These are phyloP conservation scores for Ceratobasidium papillatum DNA, from an alignment of 1,284 basidiomycete species.

Conservation along the genomic window DNA sequence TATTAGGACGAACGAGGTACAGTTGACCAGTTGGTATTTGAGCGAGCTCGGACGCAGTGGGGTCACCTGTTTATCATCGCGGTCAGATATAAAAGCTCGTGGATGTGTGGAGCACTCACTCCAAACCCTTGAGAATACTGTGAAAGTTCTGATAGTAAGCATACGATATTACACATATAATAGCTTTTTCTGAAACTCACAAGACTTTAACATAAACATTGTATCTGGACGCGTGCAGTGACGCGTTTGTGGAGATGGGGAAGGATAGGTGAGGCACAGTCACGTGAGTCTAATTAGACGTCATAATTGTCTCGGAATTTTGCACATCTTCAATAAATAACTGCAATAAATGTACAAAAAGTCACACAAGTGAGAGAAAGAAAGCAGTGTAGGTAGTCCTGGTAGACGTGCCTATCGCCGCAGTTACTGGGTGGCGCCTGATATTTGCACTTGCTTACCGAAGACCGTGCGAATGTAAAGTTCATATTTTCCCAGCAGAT, in stretches of 20 bases:
- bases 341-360: not conserved
- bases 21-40: slow-evolving; percentile 94
- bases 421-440: not conserved
- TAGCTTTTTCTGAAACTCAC: slow-evolving; percentile 59
- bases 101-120: slow-evolving; percentile 63
- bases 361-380: not conserved
- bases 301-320: not conserved
- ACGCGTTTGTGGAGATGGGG: slow-evolving; percentile 36
- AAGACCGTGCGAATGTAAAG: slow-evolving; percentile 36
- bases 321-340: not conserved
- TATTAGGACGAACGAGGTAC: slow-evolving; percentile 89
- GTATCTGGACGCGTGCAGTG: slow-evolving; percentile 9
- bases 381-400: too few relatives aligned
- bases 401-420: too few relatives aligned
- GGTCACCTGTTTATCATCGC: slow-evolving; percentile 51
- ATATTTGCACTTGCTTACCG: slow-evolving; percentile 24
- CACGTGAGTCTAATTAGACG: slow-evolving; percentile 25
- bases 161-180: slow-evolving; percentile 45
- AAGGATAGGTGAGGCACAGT: slow-evolving; percentile 21
- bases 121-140: slow-evolving; percentile 95
- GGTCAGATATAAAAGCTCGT: not conserved
- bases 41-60: slow-evolving; percentile 89
- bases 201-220: slow-evolving; percentile 83
- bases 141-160: slow-evolving; percentile 13
- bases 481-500: slow-evolving; percentile 32